Evolutionary conservation across 2,329 filamentous ascomycete genomes (phyloP), one percentile per base, ranked within the genome.

Genomic region (Paracoccidioides brasiliensis): DNA sequence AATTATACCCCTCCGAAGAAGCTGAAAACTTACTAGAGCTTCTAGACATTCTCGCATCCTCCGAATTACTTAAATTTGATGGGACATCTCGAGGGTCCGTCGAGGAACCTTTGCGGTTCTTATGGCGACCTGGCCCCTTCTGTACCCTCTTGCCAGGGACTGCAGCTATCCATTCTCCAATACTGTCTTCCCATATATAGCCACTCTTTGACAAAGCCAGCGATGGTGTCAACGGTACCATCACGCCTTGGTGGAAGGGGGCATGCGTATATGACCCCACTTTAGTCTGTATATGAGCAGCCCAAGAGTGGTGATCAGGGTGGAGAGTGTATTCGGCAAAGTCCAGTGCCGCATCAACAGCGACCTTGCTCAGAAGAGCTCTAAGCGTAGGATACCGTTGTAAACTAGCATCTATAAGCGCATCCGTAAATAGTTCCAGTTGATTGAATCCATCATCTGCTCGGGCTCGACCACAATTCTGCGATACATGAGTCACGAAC

Each of bases 131-230:
- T 15, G 5, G 28, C 3, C 9, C 14, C 40, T 44, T 22, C 22
- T 28, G 33, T 30, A 28, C 49, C 22, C 46, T 52, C 33, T 15
- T 40, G 51, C 35, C 54, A 1, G 56, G 56, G 22, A 53, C 54
- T n/a, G 52, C 70, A 15, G 71, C 76, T 52, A 81, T 74, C 78
- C 78, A 81, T 64, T 80, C 78, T 40, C 76, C 74, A 62, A 81
- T 80, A 46, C 74, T 75, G 61, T 79, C 77, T 62, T 80, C 78
- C 78, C 78, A 81, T 37, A 74, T 67, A 65, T 71, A 79, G 64
- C 59, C 64, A 41, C 58, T 64, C 55, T 40, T 55, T 38, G 30
- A 51, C 40, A 37, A 43, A 51, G n/a, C 51, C 8, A 57, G 46
- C 30, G 60, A 62, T 5, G 53, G 52, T n/a, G 59, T 61, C 52